Evolutionary conservation across 352 stramenopile species (phyloP).

Genomic region (Phytophthora ohioensis): DNA sequence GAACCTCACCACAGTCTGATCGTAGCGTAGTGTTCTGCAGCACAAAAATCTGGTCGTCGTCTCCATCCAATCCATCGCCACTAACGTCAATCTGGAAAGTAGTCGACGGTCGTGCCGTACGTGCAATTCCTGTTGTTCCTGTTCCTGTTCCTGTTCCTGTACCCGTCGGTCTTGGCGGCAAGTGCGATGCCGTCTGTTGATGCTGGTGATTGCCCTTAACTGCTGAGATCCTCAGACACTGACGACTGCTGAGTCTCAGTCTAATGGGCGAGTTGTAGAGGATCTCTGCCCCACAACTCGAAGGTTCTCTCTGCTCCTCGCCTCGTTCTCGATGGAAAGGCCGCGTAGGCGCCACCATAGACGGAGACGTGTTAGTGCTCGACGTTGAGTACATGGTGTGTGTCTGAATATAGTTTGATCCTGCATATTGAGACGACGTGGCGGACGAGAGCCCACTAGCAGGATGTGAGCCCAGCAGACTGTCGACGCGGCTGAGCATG

Average conservation of each 20-base stretch:
- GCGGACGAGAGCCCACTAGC: background rate
- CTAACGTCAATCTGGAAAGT: constrained; percentile 57
- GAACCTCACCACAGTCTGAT: constrained; percentile 71
- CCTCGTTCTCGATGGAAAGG: constrained; percentile 35
- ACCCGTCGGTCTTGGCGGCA: constrained; percentile 40
- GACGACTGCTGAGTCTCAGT: constrained; percentile 74
- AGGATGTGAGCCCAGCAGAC: constrained; percentile 46
- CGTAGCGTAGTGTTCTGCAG: constrained; percentile 78
- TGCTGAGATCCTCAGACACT: constrained; percentile 67
- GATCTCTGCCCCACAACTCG: constrained; percentile 74
- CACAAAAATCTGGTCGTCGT: constrained; percentile 83
- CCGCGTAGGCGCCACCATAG: constrained; percentile 15
- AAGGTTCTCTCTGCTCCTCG: constrained; percentile 63
- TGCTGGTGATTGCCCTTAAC: constrained; percentile 16
- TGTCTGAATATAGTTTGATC: constrained; percentile 26
- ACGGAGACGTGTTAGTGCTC: constrained; percentile 29
- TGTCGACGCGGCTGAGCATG: constrained; percentile 71
- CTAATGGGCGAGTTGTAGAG: constrained; percentile 76
- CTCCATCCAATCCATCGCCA: constrained; percentile 72
- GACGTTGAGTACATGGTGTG: constrained; percentile 18
- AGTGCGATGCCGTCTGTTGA: constrained; percentile 22
- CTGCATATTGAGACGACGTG: constrained; percentile 30
- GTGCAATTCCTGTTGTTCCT: constrained; percentile 31
- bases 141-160: constrained; percentile 12
- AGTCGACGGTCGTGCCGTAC: constrained; percentile 18